These are phyloP conservation scores for Logfia minima DNA, from an alignment of 129 eudicot species.

Conservation along the genomic window DNA sequence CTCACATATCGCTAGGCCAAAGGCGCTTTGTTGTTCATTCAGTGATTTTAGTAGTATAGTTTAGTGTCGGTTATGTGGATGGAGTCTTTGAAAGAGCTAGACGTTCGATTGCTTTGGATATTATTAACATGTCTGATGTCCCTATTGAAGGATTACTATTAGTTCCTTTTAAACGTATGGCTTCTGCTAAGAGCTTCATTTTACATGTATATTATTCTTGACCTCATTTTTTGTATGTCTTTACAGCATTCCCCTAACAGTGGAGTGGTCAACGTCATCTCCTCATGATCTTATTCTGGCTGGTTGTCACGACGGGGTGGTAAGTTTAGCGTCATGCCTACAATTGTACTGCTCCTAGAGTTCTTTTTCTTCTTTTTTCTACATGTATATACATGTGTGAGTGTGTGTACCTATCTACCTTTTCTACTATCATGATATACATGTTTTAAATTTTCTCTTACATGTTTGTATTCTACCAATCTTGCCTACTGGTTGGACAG, in stretches of 20 bases:
- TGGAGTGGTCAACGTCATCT: slow-evolving; percentile 92
- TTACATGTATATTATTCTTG: neutral
- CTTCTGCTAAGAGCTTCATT: too few relatives aligned
- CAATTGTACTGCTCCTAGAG: neutral
- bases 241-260: slow-evolving; percentile 75
- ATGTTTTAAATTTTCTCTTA: neutral
- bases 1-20: too few relatives aligned
- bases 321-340: slow-evolving; percentile 26
- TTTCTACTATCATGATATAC: neutral
- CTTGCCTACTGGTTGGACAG: neutral
- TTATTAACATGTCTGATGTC: too few relatives aligned
- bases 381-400: neutral
- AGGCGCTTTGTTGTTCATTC: neutral
- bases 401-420: neutral
- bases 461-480: neutral
- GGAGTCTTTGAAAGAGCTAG: neutral
- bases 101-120: neutral
- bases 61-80: neutral
- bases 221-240: neutral
- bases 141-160: too few relatives aligned
- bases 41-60: neutral
- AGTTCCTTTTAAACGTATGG: too few relatives aligned
- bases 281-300: slow-evolving; percentile 88
- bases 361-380: too few relatives aligned
- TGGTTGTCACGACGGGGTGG: slow-evolving; percentile 99